These are phyloP conservation scores for Calonectria ilicicola DNA, from an alignment of 2,329 filamentous ascomycete species.

Conservation along the genomic window DNA sequence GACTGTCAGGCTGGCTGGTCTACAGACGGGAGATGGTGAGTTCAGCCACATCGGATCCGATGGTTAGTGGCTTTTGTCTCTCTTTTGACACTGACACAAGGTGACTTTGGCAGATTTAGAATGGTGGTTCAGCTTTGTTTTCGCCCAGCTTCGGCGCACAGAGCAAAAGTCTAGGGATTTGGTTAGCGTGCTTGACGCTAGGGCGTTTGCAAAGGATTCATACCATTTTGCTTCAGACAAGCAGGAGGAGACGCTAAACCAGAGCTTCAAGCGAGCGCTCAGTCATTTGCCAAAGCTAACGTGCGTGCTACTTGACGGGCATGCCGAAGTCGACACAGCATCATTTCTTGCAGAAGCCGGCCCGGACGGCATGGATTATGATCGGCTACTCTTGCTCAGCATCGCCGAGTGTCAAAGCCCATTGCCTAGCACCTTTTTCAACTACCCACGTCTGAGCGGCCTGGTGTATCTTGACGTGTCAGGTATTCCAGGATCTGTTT, in stretches of 20 bases:
- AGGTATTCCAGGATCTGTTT: constrained; percentile 58
- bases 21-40: constrained; percentile 61
- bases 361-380: constrained; percentile 2
- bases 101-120: constrained; percentile 54
- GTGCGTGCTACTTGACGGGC: constrained; percentile 62
- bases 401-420: constrained; percentile 55
- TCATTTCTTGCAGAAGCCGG: constrained; percentile 44
- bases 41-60: constrained; percentile 8
- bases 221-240: constrained; percentile 57
- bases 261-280: constrained; percentile 54
- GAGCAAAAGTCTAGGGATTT: constrained; percentile 55
- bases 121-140: constrained; percentile 63
- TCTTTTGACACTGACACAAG: constrained; percentile 20
- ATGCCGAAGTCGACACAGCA: constrained; percentile 57
- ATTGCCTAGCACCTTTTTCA: constrained; percentile 56
- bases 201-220: constrained; percentile 53
- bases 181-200: constrained; percentile 62
- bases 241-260: constrained; percentile 48
- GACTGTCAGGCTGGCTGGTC: constrained; percentile 51
- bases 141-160: constrained; percentile 49
- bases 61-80: neutral
- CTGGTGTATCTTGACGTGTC: constrained; percentile 68
- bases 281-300: constrained; percentile 56
- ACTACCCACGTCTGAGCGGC: constrained; percentile 48
- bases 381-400: constrained; percentile 54